Conservation (phyloP, 331 rosid species). For the Acacia pycnantha region DNA sequence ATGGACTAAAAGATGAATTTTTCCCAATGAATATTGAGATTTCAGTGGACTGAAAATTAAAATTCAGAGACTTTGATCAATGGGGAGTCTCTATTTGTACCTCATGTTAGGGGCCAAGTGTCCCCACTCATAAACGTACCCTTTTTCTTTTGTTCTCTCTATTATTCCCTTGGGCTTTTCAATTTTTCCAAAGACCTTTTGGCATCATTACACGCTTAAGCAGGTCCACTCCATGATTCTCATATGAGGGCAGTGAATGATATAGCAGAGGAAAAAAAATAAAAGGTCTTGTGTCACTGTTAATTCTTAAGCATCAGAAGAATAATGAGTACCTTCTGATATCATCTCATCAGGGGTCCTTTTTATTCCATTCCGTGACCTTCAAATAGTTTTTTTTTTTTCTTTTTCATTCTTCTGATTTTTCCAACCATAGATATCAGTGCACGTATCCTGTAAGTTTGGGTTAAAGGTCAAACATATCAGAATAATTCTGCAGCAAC, state of each 20-base stretch:
- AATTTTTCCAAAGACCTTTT: neutral
- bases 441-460: constrained; percentile 32
- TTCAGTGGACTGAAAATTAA: neutral
- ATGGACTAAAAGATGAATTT: too few relatives aligned
- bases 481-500: constrained; percentile 35
- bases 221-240: constrained; percentile 11
- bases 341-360: neutral
- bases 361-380: constrained; percentile 35
- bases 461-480: constrained; percentile 47
- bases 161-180: neutral
- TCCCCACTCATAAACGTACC: constrained; percentile 25
- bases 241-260: constrained; percentile 29
- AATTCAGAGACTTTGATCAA: neutral
- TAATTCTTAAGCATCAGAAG: neutral
- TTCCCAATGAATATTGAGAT: neutral
- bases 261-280: neutral
- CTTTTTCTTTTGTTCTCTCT: constrained; percentile 20
- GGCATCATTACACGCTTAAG: neutral
- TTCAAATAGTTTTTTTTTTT: neutral
- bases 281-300: neutral
- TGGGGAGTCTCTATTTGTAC: constrained; percentile 26
- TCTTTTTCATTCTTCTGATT: neutral
- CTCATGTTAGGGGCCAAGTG: neutral
- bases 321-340: constrained; percentile 4
- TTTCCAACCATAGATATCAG: constrained; percentile 16